Evolutionary conservation across 139 green algal genomes (phyloP).

Genomic region (Chlorella vulgaris): DNA sequence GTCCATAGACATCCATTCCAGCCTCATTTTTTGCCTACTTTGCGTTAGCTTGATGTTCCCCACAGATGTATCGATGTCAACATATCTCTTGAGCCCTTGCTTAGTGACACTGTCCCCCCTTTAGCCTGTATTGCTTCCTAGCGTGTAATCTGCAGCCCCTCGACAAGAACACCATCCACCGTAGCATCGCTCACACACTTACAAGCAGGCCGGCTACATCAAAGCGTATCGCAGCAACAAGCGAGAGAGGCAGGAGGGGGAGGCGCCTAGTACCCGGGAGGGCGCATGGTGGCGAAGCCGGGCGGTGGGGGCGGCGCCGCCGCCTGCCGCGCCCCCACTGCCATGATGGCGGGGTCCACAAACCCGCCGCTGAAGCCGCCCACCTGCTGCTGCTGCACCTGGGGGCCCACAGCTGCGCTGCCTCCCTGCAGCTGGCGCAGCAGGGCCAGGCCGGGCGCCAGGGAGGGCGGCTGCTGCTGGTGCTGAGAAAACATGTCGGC

Average conservation of each 20-base stretch:
- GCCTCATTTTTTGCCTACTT: too few species aligned
- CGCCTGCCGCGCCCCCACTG: neutral
- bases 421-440: constrained; percentile 47
- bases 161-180: too few species aligned
- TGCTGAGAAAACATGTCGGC: neutral
- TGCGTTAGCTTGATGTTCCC: too few species aligned
- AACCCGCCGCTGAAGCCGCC: neutral
- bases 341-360: constrained; percentile 16
- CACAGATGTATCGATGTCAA: too few species aligned
- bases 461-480: neutral
- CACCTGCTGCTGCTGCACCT: constrained; percentile 33
- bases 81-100: too few species aligned
- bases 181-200: too few species aligned
- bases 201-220: too few species aligned
- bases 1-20: too few species aligned
- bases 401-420: neutral
- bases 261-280: neutral
- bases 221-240: too few species aligned
- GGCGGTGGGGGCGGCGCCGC: neutral
- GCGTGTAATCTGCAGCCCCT: too few species aligned
- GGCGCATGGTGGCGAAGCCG: constrained; percentile 4
- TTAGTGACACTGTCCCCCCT: too few species aligned
- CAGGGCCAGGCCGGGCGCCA: constrained; percentile 38
- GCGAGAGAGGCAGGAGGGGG: neutral
- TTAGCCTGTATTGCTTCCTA: too few species aligned